These are phyloP conservation scores for Fusarium veterinarium DNA, from an alignment of 2,329 filamentous ascomycete species.

Conservation along the genomic window DNA sequence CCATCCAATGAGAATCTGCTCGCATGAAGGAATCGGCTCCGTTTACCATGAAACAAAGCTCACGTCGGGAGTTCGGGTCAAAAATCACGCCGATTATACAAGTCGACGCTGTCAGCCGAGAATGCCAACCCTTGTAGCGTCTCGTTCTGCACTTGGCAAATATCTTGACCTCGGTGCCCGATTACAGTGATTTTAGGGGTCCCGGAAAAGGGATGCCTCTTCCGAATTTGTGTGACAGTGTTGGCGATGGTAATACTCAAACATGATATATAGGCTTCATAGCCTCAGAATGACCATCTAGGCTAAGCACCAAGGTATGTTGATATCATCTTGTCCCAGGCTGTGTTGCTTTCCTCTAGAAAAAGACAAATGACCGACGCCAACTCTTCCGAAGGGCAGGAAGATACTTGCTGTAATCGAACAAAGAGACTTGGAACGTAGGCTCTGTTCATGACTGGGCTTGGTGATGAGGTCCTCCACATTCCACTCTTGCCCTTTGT, in stretches of 20 bases:
- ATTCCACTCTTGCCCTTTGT: neutral
- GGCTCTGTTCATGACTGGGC: neutral
- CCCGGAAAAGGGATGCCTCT: neutral
- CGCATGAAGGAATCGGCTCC: neutral
- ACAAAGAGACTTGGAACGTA: neutral
- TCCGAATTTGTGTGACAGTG: neutral
- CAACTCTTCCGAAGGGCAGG: neutral
- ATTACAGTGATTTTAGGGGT: neutral
- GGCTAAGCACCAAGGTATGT: neutral
- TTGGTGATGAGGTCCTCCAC: neutral
- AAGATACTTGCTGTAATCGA: neutral
- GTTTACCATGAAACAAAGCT: neutral
- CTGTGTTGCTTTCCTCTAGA: neutral
- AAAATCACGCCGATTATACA: constrained; percentile 25
- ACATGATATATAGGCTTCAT: neutral
- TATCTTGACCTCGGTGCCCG: neutral
- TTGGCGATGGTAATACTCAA: neutral
- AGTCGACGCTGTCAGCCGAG: constrained; percentile 16
- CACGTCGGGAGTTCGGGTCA: constrained; percentile 13
- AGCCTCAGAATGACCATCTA: neutral
- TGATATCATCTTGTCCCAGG: neutral
- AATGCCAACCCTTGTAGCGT: constrained; percentile 1
- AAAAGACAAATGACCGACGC: neutral
- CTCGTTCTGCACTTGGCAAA: constrained; percentile 14
- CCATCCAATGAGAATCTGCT: neutral